Evolutionary conservation across 345 rosid species (phyloP), one percentile per base, ranked within the genome.

Genomic region (Hibiscus trionum): DNA sequence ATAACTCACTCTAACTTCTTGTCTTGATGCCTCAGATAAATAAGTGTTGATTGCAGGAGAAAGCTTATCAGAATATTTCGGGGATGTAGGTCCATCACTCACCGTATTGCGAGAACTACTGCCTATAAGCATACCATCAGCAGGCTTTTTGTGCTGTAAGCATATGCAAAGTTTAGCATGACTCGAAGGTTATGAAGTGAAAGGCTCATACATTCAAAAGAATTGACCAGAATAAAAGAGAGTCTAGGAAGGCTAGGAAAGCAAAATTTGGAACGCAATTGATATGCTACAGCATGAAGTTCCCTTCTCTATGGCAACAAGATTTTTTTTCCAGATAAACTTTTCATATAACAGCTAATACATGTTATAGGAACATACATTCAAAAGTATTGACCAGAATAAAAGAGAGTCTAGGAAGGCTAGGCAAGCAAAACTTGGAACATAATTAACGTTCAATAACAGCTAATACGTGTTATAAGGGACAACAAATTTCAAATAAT

Each of bases 11-110:
- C 93, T 89, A 75, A 94, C 93, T 89, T 94, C 98, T 80, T 94
- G 98, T 61, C 98, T 86, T 68, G 98, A 90, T 68, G 98, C 98
- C 85, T 94, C 98, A 65, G 98, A 94, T 64, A 94, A 86, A 79
- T 94, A 92, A 71, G 84, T 89, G 74, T 92, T 92, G 77, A 95
- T 85, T 65, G 97, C 91, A 80, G 99, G 99, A 84, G 99, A 92
- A 73, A 95, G 99, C 82, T 90, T 86, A 77, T 95, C 99, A 9
- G 99, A 90, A 82, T 95, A 95, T 83, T 95, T 95, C 12, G 99
- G 99, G 39, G 98, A 95, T 76, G 90, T 80, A 80, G 91, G 86
- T 72, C 87, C 98, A 69, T 92, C 98, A 49, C 82, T 87, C 72
- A 83, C 86, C 60, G 96, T 91, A 76, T 96, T 90, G 53, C 93